Base-by-base conservation (phyloP, 192 early-diverging fungal genomes). In the Cetraspora pellucida region DNA sequence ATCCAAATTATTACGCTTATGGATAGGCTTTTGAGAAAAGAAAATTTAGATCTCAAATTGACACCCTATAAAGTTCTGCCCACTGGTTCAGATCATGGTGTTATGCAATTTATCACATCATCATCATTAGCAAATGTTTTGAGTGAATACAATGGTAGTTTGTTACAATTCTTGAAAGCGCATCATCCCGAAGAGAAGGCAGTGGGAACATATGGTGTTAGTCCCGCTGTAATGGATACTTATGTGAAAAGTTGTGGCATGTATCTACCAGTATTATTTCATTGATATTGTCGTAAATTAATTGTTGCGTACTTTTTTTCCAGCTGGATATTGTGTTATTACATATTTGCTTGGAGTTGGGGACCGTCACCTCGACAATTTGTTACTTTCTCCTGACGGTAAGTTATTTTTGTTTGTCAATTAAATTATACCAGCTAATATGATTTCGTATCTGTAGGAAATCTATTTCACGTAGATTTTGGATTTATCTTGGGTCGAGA, bases 401-500 rank as follows among this genome's bases (percentile, higher is more conserved):
- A 88, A 74, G 25, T 31, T 9, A 16, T 72, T 19, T 21, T 30
- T n/a, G 6, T 81, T n/a, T 65, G 19, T 7, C 16, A 27, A 64
- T 61, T 52, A 52, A 17, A 54, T 49, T 0, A 54, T 54, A 11
- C 14, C 2, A 11, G 5, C 0, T 54, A 10, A 54, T 54, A 54
- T 54, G 19, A 54, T 13, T 54, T 19, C 5, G 16, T 54, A n/a
- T 47, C 58, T 30, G 23, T 77, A 91, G 93, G 94, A 23, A 85
- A 92, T 71, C 81, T 99, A 54, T 98, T 99, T 82, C 98, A 99
- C 80, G 93, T 99, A 25, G 98, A 99, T 82, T 99, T 98, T 88
- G 96, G 97, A 17, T 99, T 95, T 81, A 98, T 99, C 49, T 88
- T 99, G 9, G 98, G 98, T 7, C 89, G 98, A 60, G 98, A 99